Conservation (phyloP, 75 land plant species). For the Cryptomeria japonica region DNA sequence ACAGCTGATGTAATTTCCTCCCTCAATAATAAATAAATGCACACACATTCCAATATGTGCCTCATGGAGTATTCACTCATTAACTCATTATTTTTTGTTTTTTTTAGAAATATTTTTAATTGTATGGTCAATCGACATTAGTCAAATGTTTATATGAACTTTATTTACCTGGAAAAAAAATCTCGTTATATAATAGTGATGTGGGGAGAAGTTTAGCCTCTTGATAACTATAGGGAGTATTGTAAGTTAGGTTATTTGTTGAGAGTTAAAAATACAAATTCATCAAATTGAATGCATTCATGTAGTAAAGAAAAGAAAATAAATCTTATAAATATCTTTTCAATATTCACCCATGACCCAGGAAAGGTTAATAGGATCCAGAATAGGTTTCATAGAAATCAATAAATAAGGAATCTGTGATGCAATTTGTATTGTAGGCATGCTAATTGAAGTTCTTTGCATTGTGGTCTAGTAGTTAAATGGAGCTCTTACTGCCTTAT, state of each 20-base stretch:
- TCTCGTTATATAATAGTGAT: not conserved
- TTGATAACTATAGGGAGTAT: not conserved
- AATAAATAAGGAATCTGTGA: not conserved
- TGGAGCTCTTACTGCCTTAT: not conserved
- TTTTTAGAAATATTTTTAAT: not conserved
- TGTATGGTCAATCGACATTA: not conserved
- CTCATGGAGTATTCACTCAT: no score
- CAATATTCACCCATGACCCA: not conserved
- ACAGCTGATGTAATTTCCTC: no score
- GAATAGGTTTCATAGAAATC: not conserved
- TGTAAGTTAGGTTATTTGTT: not conserved
- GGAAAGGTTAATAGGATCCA: not conserved
- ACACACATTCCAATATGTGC: no score
- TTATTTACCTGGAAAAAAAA: not conserved
- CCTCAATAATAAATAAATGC: no score
- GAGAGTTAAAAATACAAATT: not conserved
- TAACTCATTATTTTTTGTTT: no score
- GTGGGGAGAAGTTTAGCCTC: not conserved
- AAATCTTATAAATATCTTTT: not conserved
- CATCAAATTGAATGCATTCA: not conserved
- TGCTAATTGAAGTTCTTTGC: not conserved
- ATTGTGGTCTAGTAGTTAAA: not conserved
- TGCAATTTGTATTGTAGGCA: not conserved
- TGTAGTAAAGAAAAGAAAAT: not conserved
- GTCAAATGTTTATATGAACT: not conserved